Percentiles rank a stretch among this genome's conserved stretches.
Conservation (phyloP, 2,329 filamentous ascomycete species). For the Teratosphaeria nubilosa region DNA sequence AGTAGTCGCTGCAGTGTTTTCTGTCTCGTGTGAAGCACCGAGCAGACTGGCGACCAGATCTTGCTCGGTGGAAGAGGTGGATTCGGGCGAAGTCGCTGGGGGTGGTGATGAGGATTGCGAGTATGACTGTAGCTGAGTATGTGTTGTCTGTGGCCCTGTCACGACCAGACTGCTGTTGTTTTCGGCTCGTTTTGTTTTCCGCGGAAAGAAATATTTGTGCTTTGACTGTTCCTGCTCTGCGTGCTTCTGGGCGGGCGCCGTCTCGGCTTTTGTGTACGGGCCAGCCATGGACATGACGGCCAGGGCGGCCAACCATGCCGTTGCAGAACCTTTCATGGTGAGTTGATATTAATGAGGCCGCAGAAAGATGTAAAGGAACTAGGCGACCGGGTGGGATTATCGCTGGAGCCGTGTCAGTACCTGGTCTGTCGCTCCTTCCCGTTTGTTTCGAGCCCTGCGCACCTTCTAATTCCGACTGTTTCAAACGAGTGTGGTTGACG, state of each 20-base stretch:
- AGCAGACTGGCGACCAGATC: not conserved
- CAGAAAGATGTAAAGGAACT: slow-evolving; percentile 6
- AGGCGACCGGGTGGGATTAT: not conserved
- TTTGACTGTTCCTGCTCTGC: slow-evolving; percentile 22
- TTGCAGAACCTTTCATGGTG: slow-evolving; percentile 35
- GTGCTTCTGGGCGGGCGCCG: slow-evolving; percentile 35
- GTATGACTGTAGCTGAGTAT: not conserved
- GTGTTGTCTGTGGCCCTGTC: not conserved
- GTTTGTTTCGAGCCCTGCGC: not conserved
- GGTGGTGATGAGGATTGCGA: not conserved
- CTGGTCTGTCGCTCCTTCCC: not conserved
- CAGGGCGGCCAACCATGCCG: slow-evolving; percentile 38
- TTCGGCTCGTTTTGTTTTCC: slow-evolving; percentile 33
- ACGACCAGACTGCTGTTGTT: slow-evolving; percentile 1
- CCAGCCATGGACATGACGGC: slow-evolving; percentile 34
- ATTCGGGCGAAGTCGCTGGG: not conserved
- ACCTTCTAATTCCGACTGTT: slow-evolving; percentile 24
- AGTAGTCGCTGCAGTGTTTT: not conserved
- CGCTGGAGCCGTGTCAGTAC: not conserved
- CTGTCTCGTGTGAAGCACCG: not conserved
- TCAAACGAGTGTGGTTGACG: slow-evolving; percentile 46
- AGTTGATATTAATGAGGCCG: slow-evolving; percentile 8
- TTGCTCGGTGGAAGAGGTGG: not conserved
- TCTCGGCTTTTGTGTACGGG: slow-evolving; percentile 38
- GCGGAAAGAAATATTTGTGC: slow-evolving; percentile 40